phyloP scores from a whole-genome alignment of 441 rosid species.

The Erodium trifolium region DNA sequence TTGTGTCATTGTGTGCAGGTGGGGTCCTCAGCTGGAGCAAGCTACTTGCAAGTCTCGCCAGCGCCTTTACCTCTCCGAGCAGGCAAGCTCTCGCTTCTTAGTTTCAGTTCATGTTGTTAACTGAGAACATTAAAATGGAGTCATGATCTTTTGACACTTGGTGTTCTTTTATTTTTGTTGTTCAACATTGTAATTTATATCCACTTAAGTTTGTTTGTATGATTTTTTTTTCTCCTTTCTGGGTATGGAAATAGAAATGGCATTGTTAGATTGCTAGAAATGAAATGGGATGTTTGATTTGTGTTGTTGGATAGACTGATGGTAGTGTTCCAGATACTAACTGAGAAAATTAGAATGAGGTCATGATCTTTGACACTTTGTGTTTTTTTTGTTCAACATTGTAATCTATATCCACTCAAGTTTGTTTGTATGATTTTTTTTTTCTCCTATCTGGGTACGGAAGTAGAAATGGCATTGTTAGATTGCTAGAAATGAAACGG shows the following conservation, averaged over 20 bases:
- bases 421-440: background rate
- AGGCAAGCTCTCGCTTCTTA: constrained; percentile 30
- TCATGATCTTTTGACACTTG: too few species aligned
- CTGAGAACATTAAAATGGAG: background rate
- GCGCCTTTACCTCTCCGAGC: constrained; percentile 94
- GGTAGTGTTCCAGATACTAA: too few species aligned
- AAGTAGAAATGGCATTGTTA: too few species aligned
- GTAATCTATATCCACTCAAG: background rate
- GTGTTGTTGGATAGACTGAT: too few species aligned
- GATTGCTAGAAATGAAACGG: background rate
- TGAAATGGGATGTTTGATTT: background rate
- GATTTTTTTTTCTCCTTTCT: too few species aligned
- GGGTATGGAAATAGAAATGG: background rate
- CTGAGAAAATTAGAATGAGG: too few species aligned
- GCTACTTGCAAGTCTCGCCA: constrained; percentile 92
- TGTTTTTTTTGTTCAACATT: background rate
- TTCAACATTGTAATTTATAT: too few species aligned
- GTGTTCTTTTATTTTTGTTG: too few species aligned
- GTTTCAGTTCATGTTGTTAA: background rate
- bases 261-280: background rate
- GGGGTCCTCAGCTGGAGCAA: constrained; percentile 98
- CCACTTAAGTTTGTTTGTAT: too few species aligned
- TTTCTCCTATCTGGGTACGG: background rate
- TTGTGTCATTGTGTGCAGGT: constrained; percentile 33
- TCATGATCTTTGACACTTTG: background rate